Evolutionary conservation across 2,329 filamentous ascomycete genomes (phyloP).

Genomic region (Ophiostoma australiae): DNA sequence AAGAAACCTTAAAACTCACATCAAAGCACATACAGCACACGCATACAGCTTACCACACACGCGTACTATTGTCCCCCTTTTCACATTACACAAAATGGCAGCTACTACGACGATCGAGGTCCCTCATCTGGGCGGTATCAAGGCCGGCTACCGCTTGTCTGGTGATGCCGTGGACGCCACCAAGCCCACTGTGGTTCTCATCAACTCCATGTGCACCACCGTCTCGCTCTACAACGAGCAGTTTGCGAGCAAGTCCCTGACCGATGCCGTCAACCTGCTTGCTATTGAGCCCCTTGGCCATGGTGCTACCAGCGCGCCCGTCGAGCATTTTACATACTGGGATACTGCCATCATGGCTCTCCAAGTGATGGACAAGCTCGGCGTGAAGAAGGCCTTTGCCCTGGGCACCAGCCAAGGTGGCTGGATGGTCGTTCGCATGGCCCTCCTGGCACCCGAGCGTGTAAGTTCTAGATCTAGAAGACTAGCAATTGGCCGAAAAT

Average conservation of each 20-base stretch:
- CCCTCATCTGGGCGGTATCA: conserved; percentile 46
- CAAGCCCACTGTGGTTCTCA: conserved; percentile 49
- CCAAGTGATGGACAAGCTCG: conserved; percentile 51
- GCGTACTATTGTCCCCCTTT: background rate
- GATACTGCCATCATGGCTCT: conserved; percentile 50
- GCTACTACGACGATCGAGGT: conserved; percentile 39
- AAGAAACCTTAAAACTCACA: too few species aligned
- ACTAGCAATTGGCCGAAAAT: background rate
- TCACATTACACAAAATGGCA: conserved; percentile 1
- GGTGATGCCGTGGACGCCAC: conserved; percentile 39
- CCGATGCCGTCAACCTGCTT: conserved; percentile 43
- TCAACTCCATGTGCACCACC: conserved; percentile 51
- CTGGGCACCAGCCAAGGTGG: conserved; percentile 51
- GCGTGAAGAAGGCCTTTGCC: conserved; percentile 45
- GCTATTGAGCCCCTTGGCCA: conserved; percentile 52
- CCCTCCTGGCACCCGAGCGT: conserved; percentile 36
- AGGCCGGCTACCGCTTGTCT: conserved; percentile 41
- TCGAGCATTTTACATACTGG: conserved; percentile 52
- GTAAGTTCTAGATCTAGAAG: background rate
- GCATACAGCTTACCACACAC: background rate
- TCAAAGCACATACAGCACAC: background rate
- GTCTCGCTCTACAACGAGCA: conserved; percentile 44
- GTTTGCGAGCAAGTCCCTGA: conserved; percentile 40
- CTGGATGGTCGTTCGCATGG: conserved; percentile 49
- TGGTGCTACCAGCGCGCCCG: conserved; percentile 33